These are phyloP conservation scores for Mucor racemosus DNA, from an alignment of 371 early-diverging fungal species.

Conservation along the genomic window DNA sequence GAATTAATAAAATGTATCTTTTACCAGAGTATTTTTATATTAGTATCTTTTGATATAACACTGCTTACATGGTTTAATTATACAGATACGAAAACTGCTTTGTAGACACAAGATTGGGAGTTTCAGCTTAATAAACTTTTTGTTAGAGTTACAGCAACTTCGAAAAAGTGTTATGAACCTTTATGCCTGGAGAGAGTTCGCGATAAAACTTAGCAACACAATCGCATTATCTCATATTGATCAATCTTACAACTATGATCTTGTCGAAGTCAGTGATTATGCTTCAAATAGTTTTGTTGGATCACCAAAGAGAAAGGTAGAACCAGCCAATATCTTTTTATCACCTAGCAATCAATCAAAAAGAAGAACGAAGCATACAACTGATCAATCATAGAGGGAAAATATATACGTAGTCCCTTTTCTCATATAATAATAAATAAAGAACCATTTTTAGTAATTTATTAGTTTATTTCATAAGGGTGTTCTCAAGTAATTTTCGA, in stretches of 20 bases:
- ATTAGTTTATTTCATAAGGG: no score
- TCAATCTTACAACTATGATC: constrained; percentile 8
- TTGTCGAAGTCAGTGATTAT: no score
- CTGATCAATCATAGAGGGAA: constrained; percentile 15
- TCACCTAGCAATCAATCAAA: constrained; percentile 24
- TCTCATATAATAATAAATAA: no score
- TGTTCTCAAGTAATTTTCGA: no score
- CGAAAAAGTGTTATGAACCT: constrained; percentile 17
- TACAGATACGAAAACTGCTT: constrained; percentile 14
- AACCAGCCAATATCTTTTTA: constrained; percentile 11
- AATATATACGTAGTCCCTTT: background rate
- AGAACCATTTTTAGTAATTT: no score
- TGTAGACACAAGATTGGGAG: constrained; percentile 18
- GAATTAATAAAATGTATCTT: no score
- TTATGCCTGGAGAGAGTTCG: constrained; percentile 18
- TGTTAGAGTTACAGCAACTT: constrained; percentile 21
- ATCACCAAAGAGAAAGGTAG: constrained; percentile 17
- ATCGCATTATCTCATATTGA: constrained; percentile 19
- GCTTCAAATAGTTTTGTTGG: no score
- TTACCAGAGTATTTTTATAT: no score
- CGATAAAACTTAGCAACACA: constrained; percentile 13
- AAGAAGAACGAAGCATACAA: constrained; percentile 15
- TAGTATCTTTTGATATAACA: no score
- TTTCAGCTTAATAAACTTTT: constrained; percentile 15
- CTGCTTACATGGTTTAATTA: constrained; percentile 17